A percentile compares a stretch with the other conserved stretches of the same genome.
Evolutionary conservation across 2,329 filamentous ascomycete species (phyloP).

Genomic region (Neodidymelliopsis sp.): DNA sequence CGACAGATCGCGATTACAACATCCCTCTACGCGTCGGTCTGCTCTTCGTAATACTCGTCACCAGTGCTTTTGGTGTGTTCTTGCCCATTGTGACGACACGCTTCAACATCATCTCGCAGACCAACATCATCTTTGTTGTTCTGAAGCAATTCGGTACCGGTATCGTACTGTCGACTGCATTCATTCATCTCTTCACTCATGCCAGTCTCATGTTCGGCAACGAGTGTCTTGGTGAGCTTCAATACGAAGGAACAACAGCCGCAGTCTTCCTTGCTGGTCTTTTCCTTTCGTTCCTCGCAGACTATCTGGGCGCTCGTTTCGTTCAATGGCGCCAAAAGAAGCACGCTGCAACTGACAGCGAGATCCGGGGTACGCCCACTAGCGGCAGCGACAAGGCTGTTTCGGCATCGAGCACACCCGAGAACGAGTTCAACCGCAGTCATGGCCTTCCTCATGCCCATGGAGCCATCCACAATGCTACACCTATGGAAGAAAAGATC

Average conservation of each 20-base stretch:
- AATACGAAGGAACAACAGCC: conserved; percentile 73
- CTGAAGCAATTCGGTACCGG: conserved; percentile 78
- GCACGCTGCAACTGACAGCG: conserved; percentile 20
- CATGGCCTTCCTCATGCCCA: conserved; percentile 31
- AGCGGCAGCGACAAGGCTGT: conserved; percentile 24
- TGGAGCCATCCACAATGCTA: conserved; percentile 27
- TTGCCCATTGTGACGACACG: conserved; percentile 69
- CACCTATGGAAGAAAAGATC: conserved; percentile 56
- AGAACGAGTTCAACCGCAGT: conserved; percentile 25
- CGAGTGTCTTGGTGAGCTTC: conserved; percentile 69
- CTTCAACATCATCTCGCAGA: conserved; percentile 61
- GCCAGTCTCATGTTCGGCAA: conserved; percentile 76
- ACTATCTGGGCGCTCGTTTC: conserved; percentile 70
- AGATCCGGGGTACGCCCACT: conserved; percentile 18
- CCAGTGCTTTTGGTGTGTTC: conserved; percentile 74
- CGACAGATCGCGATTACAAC: conserved; percentile 67
- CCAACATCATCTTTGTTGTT: conserved; percentile 63
- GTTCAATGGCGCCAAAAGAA: conserved; percentile 51
- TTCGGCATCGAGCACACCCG: conserved; percentile 18
- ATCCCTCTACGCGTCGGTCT: conserved; percentile 73
- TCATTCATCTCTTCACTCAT: conserved; percentile 76
- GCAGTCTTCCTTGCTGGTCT: conserved; percentile 78
- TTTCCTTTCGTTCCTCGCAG: conserved; percentile 75
- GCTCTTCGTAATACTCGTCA: conserved; percentile 74
- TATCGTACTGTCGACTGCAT: conserved; percentile 74